These are phyloP conservation scores for Lathyrus aphaca DNA, from an alignment of 306 rosid species.

Conservation along the genomic window DNA sequence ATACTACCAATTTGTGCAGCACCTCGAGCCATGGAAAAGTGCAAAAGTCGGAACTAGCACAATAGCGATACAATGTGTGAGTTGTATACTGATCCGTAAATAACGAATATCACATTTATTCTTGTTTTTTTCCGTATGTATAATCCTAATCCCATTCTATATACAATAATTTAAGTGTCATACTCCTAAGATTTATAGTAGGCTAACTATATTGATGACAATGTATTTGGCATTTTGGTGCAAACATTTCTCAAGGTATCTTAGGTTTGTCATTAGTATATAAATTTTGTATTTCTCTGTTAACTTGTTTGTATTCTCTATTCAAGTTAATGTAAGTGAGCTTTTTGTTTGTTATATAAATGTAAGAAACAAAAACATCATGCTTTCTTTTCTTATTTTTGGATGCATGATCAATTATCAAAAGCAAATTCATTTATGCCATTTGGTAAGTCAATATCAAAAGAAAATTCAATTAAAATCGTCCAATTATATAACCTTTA, in stretches of 20 bases:
- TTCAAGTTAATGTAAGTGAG: constrained; percentile 36
- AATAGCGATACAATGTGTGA: too few species aligned
- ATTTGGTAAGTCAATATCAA: too few species aligned
- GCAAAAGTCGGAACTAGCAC: constrained; percentile 62
- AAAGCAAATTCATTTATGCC: too few species aligned
- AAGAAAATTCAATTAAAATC: too few species aligned
- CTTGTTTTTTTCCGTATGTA: constrained; percentile 43
- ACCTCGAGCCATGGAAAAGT: constrained; percentile 91
- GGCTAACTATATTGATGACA: too few species aligned
- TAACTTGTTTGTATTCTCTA: background rate
- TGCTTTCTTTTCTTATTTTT: constrained; percentile 4
- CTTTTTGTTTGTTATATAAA: constrained; percentile 36
- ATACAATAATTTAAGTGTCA: constrained; percentile 44
- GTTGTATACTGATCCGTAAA: constrained; percentile 35
- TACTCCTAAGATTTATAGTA: constrained; percentile 43
- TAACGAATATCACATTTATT: constrained; percentile 34
- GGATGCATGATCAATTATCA: background rate
- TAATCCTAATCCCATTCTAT: constrained; percentile 24
- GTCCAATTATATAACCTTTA: too few species aligned
- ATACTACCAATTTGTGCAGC: constrained; percentile 56
- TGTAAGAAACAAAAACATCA: constrained; percentile 10
- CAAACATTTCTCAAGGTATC: constrained; percentile 40
- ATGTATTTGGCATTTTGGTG: constrained; percentile 34
- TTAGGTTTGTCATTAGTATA: constrained; percentile 48
- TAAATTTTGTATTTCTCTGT: constrained; percentile 61